phyloP scores from a whole-genome alignment of 495 filamentous ascomycete species.

The Penicillium cinerascens region DNA sequence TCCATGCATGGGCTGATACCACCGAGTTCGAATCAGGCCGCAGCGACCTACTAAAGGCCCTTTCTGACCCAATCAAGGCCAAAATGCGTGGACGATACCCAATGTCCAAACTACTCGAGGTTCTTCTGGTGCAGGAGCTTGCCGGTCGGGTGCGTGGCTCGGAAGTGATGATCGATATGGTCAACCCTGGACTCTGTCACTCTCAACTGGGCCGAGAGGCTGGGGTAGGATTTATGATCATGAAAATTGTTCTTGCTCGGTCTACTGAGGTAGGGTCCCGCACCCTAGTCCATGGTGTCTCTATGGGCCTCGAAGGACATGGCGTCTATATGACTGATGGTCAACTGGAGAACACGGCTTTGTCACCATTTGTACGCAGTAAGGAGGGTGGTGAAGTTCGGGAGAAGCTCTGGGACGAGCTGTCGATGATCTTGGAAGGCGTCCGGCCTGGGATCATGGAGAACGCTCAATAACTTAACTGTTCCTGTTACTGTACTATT shows the following conservation, averaged over 20 bases:
- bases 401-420: conserved; percentile 51
- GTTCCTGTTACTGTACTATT: too few relatives aligned
- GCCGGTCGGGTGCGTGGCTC: conserved; percentile 26
- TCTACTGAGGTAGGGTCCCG: conserved; percentile 47
- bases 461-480: not conserved
- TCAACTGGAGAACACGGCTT: conserved; percentile 15
- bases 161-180: conserved; percentile 49
- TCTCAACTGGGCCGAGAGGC: conserved; percentile 40
- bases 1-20: conserved; percentile 33
- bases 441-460: conserved; percentile 42
- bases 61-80: conserved; percentile 30
- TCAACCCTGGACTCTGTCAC: conserved; percentile 52
- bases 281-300: conserved; percentile 38
- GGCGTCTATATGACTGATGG: conserved; percentile 46
- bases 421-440: conserved; percentile 46
- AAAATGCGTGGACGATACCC: conserved; percentile 39
- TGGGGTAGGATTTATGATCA: conserved; percentile 3
- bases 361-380: conserved; percentile 37
- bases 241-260: conserved; percentile 34
- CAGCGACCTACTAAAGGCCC: conserved; percentile 26
- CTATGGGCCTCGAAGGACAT: conserved; percentile 39
- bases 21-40: conserved; percentile 21
- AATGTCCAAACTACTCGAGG: conserved; percentile 51
- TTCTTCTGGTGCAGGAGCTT: conserved; percentile 47
- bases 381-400: conserved; percentile 40